Percentiles rank a stretch among this genome's conserved stretches.
Conservation (phyloP, 345 rosid species). For the Draba incana region DNA sequence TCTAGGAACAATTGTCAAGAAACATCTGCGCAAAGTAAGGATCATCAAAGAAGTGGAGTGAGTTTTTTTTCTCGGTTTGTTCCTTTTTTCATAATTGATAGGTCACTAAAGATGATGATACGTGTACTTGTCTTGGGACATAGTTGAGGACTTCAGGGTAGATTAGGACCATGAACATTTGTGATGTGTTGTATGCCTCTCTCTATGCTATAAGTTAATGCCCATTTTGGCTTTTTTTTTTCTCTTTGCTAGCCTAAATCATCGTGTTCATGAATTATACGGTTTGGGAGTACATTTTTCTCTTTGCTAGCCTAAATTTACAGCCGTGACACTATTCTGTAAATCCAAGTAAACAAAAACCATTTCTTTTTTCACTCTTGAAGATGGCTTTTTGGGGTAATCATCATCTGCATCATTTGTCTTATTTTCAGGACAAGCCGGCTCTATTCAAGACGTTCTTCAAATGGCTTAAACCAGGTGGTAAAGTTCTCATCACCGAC, state of each 20-base stretch:
- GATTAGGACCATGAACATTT: slow-evolving; percentile 20
- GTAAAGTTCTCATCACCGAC: slow-evolving; percentile 85
- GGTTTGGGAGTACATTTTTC: too few species aligned
- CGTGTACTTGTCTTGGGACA: too few species aligned
- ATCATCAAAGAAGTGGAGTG: slow-evolving; percentile 81
- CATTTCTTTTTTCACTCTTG: neutral
- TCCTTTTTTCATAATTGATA: neutral
- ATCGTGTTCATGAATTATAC: too few species aligned
- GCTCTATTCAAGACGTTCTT: slow-evolving; percentile 75
- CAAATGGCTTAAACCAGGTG: slow-evolving; percentile 97
- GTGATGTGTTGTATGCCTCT: slow-evolving; percentile 21
- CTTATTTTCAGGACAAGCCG: slow-evolving; percentile 74
- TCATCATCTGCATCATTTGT: neutral
- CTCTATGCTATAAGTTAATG: neutral
- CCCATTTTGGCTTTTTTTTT: neutral
- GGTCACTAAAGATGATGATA: neutral
- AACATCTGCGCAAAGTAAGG: slow-evolving; percentile 67
- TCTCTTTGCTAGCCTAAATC: neutral
- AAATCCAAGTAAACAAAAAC: slow-evolving; percentile 65
- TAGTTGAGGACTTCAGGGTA: slow-evolving; percentile 1
- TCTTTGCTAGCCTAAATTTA: slow-evolving; percentile 45
- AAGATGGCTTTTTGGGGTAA: neutral
- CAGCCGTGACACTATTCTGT: slow-evolving; percentile 93
- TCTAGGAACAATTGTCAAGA: slow-evolving; percentile 59
- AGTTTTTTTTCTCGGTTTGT: slow-evolving; percentile 22